These are phyloP conservation scores for Pecoramyces ruminantium DNA, from an alignment of 192 early-diverging fungal species.

Conservation along the genomic window DNA sequence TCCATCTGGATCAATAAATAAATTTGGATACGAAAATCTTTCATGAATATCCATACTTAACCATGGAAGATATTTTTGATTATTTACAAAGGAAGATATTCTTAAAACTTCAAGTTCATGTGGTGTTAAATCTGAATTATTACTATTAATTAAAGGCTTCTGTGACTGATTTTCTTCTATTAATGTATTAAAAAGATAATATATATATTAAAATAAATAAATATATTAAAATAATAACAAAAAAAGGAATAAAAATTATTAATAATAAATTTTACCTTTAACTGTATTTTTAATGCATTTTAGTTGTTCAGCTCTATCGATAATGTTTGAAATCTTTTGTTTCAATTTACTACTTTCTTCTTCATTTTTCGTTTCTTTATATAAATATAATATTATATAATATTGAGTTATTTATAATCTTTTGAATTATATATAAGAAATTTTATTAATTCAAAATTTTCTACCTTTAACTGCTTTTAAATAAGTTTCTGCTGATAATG, in stretches of 20 bases:
- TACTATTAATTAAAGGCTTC: not conserved
- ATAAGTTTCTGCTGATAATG: not conserved
- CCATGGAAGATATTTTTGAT: conserved; percentile 60
- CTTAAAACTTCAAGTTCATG: conserved; percentile 44
- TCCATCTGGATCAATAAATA: conserved; percentile 67
- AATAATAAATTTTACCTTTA: not conserved
- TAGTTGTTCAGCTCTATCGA: not conserved
- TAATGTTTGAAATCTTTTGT: not conserved
- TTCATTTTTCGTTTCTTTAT: not conserved
- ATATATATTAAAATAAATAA: too few relatives aligned
- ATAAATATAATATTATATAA: too few relatives aligned
- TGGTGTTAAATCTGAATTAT: conserved; percentile 6
- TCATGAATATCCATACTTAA: conserved; percentile 40
- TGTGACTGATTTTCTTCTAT: not conserved
- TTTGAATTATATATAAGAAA: too few relatives aligned
- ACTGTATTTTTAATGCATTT: not conserved
- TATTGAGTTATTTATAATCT: too few relatives aligned
- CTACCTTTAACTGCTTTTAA: conserved; percentile 1
- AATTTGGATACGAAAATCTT: conserved; percentile 23
- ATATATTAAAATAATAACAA: too few relatives aligned
- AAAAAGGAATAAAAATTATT: too few relatives aligned
- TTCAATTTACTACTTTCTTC: not conserved
- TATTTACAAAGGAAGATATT: conserved; percentile 53
- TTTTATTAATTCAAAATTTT: not conserved
- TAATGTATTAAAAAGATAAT: not conserved